Conservation (phyloP, 371 early-diverging fungal species). For the Actinomortierella wolfii region DNA sequence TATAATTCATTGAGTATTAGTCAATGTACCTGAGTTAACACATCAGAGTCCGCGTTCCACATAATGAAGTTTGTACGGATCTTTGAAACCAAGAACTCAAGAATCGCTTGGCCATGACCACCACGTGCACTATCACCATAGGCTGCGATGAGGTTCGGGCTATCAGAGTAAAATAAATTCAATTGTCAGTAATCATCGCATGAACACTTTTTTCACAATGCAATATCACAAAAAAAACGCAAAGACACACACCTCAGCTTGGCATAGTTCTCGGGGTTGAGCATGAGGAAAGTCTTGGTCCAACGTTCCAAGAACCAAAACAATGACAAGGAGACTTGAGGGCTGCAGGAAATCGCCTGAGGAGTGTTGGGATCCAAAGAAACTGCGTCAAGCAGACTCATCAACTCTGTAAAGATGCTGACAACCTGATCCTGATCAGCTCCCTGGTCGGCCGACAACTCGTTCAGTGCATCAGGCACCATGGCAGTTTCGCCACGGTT, state of each 20-base stretch:
- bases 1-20: not conserved
- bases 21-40: slow-evolving; percentile 55
- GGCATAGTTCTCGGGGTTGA: slow-evolving; percentile 65
- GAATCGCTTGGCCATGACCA: slow-evolving; percentile 63
- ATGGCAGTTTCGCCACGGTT: slow-evolving; percentile 75
- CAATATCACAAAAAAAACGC: not conserved
- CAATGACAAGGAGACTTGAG: slow-evolving; percentile 71
- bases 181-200: not conserved
- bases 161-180: slow-evolving; percentile 10
- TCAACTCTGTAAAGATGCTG: slow-evolving; percentile 54
- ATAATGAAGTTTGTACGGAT: slow-evolving; percentile 65
- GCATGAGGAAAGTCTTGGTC: slow-evolving; percentile 71
- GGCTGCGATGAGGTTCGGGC: slow-evolving; percentile 57
- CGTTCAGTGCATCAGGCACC: slow-evolving; percentile 68
- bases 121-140: slow-evolving; percentile 63
- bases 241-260: slow-evolving; percentile 52
- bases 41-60: slow-evolving; percentile 79
- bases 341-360: slow-evolving; percentile 69
- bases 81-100: slow-evolving; percentile 67
- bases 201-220: not conserved
- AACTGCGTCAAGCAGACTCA: slow-evolving; percentile 54
- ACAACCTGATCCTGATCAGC: slow-evolving; percentile 61
- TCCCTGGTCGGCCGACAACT: slow-evolving; percentile 58
- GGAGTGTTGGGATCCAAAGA: slow-evolving; percentile 47
- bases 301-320: slow-evolving; percentile 81